Percentiles rank a stretch among this genome's conserved stretches.
phyloP scores from a whole-genome alignment of 2,329 filamentous ascomycete genomes.

The Epichloe sibirici region DNA sequence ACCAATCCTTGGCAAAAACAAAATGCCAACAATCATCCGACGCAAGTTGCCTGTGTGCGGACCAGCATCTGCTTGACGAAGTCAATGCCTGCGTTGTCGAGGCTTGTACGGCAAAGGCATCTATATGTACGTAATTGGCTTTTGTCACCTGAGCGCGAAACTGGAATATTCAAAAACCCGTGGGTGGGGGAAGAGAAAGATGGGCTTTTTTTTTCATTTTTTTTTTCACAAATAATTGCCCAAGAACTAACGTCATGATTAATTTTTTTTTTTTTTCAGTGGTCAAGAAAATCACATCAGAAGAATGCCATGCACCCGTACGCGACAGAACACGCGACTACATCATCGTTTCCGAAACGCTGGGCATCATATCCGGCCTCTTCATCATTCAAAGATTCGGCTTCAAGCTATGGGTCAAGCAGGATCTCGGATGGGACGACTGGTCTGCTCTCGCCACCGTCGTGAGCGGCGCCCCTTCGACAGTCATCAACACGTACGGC shows the following conservation, averaged over 20 bases:
- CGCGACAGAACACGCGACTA: slow-evolving; percentile 7
- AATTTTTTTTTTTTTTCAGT: background rate
- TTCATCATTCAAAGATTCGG: slow-evolving; percentile 22
- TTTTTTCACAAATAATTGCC: no score
- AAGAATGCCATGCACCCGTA: slow-evolving; percentile 6
- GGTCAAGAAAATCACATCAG: slow-evolving; percentile 7
- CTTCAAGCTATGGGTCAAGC: slow-evolving; percentile 15
- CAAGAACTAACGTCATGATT: no score
- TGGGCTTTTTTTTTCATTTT: no score
- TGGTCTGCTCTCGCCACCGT: slow-evolving; percentile 13
- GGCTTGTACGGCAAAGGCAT: slow-evolving; percentile 1
- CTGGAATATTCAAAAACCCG: no score
- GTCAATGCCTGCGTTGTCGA: background rate
- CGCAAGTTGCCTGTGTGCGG: background rate
- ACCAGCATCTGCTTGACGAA: background rate
- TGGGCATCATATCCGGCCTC: slow-evolving; percentile 19
- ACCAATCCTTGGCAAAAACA: background rate
- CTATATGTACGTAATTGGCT: background rate
- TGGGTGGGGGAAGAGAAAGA: no score
- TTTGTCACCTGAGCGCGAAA: no score
- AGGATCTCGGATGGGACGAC: slow-evolving; percentile 18
- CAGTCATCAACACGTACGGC: slow-evolving; percentile 12
- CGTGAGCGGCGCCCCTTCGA: slow-evolving; percentile 10
- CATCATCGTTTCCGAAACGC: slow-evolving; percentile 7
- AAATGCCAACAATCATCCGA: background rate